phyloP scores from a whole-genome alignment of 345 rosid genomes.

The Linum lewisii region DNA sequence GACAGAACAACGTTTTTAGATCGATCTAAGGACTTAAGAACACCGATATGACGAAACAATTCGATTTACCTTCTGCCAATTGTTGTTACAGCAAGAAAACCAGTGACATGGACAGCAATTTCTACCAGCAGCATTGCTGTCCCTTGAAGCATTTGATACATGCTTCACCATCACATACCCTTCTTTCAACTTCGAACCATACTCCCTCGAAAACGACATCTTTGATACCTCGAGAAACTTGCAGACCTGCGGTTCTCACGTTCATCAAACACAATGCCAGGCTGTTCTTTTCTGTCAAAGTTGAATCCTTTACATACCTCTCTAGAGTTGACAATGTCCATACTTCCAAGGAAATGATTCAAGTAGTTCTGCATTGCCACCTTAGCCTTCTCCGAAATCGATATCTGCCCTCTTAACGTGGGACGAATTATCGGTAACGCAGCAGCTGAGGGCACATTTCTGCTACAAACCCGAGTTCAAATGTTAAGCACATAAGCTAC shows the following conservation, averaged over 20 bases:
- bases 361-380: conserved; percentile 82
- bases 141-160: conserved; percentile 23
- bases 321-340: conserved; percentile 71
- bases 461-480: conserved; percentile 17
- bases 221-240: conserved; percentile 87
- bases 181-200: conserved; percentile 85
- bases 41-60: background rate
- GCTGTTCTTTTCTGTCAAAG: background rate
- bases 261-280: too few relatives aligned
- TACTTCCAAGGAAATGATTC: conserved; percentile 79
- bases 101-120: conserved; percentile 41
- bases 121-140: conserved; percentile 15
- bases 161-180: conserved; percentile 76
- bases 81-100: conserved; percentile 44
- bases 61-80: conserved; percentile 59
- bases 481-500: conserved; percentile 1
- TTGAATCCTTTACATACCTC: conserved; percentile 40
- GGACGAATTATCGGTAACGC: conserved; percentile 72
- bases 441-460: conserved; percentile 73
- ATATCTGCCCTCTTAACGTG: conserved; percentile 52
- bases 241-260: conserved; percentile 54
- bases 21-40: background rate
- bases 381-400: conserved; percentile 57
- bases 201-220: conserved; percentile 64
- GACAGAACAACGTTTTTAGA: background rate